A percentile compares a stretch with the other conserved stretches of the same genome.
phyloP scores from a whole-genome alignment of 1,139 yeast species.

The Taphrina pruni region DNA sequence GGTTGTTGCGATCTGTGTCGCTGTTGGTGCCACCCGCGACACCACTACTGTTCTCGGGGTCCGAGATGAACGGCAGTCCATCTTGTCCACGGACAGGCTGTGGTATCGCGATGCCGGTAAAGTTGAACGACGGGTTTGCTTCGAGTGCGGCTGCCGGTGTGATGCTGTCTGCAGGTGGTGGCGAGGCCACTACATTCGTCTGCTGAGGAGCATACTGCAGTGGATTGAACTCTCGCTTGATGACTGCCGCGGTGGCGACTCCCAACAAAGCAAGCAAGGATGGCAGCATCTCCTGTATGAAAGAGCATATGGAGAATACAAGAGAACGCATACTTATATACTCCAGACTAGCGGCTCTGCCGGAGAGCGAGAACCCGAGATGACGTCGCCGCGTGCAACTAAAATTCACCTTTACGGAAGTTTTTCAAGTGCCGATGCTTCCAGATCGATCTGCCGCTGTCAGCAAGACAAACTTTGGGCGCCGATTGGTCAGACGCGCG shows the following conservation, averaged over 20 bases:
- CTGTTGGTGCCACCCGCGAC: constrained; percentile 3
- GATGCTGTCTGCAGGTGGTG: constrained; percentile 20
- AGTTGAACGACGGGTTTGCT: constrained; percentile 41
- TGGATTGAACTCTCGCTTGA: constrained; percentile 14
- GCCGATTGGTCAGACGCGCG: no score
- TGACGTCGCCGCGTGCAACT: no score
- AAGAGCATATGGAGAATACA: no score
- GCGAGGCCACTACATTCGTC: constrained; percentile 4
- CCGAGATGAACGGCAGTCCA: constrained; percentile 5
- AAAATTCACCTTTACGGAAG: no score
- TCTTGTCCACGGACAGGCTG: constrained; percentile 22
- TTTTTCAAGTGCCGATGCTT: no score
- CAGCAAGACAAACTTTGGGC: no score
- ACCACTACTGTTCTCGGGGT: neutral
- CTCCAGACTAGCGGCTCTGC: no score
- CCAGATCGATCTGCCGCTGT: no score
- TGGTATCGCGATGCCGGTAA: constrained; percentile 15
- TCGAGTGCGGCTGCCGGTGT: constrained; percentile 9
- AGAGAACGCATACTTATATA: no score
- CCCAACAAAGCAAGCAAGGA: neutral
- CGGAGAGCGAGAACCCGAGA: no score
- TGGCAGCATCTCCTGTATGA: neutral
- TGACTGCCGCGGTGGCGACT: constrained; percentile 7
- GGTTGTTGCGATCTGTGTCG: constrained; percentile 15
- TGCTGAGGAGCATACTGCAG: constrained; percentile 13